Base-by-base conservation (phyloP, 129 eudicot genomes). In the Dittrichia graveolens region DNA sequence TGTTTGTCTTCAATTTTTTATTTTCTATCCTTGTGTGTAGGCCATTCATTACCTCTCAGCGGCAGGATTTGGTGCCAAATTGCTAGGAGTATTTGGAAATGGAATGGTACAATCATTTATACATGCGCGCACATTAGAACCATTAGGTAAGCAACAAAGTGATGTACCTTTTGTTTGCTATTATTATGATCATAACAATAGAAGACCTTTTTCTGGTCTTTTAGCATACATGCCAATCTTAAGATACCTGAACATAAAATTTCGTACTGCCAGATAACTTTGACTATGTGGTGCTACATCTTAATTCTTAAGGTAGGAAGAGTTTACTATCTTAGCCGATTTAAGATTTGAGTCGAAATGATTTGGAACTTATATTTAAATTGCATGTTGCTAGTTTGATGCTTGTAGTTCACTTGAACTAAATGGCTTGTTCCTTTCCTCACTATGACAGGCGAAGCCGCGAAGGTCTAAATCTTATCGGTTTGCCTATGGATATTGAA, bases 11-110 rank as follows among this genome's bases (percentile, higher is more conserved):
- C 55, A 10, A 40, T 45, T 31, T 62, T 61, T 78, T 78, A 74
- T 78, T 63, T 41, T 45, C 18, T 68, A 50, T 61, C 62, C 47
- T 34, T 76, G 78, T 81, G 77, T 87, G 56, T 77, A 93, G 98
- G 96, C 98, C 53, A 90, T 90, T 73, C 95, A 87, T 60, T 79
- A 87, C 87, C 96, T 93, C 71, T 93, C 98, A 44, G 96, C 87
- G 56, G 98, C 96, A 80, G 98, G 96, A 82, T 93, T 93, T 82
- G 98, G 98, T 65, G 98, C 98, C 82, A 90, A 90, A 80, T 85
- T 93, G 89, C 93, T 93, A 52, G 96, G 92, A 52, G 90, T 90
- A 75, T 93, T 93, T 81, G 96, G 95, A 60, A 90, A 93, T 72
- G 98, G 98, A 70, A 93, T 93, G 98, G 93, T 93, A 61, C 98